phyloP scores from a whole-genome alignment of 1,284 basidiomycete species.

The Wolfiporia cocos region DNA sequence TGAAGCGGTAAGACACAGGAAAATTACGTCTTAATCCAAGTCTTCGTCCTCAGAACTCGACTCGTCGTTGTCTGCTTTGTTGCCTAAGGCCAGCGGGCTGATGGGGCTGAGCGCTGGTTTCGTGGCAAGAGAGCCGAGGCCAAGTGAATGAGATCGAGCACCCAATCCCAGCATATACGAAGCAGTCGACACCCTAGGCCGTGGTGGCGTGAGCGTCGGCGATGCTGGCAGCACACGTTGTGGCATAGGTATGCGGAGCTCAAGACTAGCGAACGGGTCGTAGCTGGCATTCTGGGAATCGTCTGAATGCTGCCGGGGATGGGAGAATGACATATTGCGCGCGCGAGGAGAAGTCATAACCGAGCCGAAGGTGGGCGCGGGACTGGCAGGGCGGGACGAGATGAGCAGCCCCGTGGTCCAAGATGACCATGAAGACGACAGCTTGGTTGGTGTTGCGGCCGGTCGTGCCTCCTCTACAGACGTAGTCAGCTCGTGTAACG shows the following conservation, averaged over 20 bases:
- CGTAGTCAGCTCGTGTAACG: slow-evolving; percentile 38
- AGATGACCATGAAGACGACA: slow-evolving; percentile 42
- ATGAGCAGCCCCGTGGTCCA: slow-evolving; percentile 46
- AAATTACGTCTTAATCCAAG: too few species aligned
- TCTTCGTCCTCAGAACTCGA: slow-evolving; percentile 1
- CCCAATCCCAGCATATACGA: slow-evolving; percentile 60
- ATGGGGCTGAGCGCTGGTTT: slow-evolving; percentile 5
- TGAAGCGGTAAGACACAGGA: too few species aligned
- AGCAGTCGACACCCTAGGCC: slow-evolving; percentile 41
- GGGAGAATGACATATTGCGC: slow-evolving; percentile 39
- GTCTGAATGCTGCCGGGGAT: slow-evolving; percentile 11
- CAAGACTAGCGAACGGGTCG: slow-evolving; percentile 45
- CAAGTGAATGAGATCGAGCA: slow-evolving; percentile 29
- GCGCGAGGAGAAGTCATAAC: slow-evolving; percentile 59
- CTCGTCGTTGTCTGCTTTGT: slow-evolving; percentile 1
- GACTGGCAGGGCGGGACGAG: slow-evolving; percentile 34
- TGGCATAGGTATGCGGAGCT: slow-evolving; percentile 60
- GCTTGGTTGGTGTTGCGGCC: slow-evolving; percentile 10
- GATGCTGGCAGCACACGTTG: slow-evolving; percentile 18
- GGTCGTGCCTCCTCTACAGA: slow-evolving; percentile 12
- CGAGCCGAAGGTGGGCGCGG: slow-evolving; percentile 54
- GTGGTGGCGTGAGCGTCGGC: slow-evolving; percentile 13
- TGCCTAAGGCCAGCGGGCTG: slow-evolving; percentile 1
- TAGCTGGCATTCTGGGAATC: slow-evolving; percentile 5
- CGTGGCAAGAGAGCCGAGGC: slow-evolving; percentile 9